Percentiles rank a stretch among this genome's conserved stretches.
Conservation (phyloP, 495 filamentous ascomycete species). For the Hyaloscypha hepaticicola region DNA sequence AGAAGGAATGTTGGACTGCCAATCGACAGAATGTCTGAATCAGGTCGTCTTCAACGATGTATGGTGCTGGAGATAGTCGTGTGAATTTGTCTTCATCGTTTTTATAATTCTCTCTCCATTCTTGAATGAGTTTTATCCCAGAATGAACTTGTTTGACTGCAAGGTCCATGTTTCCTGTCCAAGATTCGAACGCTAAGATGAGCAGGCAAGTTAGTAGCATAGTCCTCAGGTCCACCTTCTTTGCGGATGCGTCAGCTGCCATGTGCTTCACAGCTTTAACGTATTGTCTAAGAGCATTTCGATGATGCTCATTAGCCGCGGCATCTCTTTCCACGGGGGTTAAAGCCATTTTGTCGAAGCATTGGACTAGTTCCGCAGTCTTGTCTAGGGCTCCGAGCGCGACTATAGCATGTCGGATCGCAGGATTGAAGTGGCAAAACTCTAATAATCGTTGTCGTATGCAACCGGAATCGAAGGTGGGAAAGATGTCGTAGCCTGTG, state of each 20-base stretch:
- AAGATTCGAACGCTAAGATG: constrained; percentile 20
- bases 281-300: constrained; percentile 20
- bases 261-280: constrained; percentile 21
- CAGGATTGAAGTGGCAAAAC: constrained; percentile 56
- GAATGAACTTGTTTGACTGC: constrained; percentile 20
- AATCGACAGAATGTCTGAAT: constrained; percentile 19
- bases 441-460: constrained; percentile 56
- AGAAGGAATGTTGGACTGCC: constrained; percentile 21
- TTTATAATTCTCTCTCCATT: constrained; percentile 19
- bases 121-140: constrained; percentile 21
- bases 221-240: constrained; percentile 16
- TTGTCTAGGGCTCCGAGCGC: constrained; percentile 62
- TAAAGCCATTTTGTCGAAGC: constrained; percentile 19
- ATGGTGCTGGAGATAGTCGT: constrained; percentile 18
- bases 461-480: constrained; percentile 58
- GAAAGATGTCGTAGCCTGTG: constrained; percentile 55
- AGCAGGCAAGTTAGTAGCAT: constrained; percentile 20
- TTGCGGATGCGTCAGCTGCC: constrained; percentile 14
- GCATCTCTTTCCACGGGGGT: constrained; percentile 13
- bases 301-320: constrained; percentile 18
- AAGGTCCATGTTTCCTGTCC: constrained; percentile 20
- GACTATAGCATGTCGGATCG: constrained; percentile 61
- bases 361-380: constrained; percentile 32
- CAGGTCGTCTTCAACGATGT: constrained; percentile 18
- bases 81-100: constrained; percentile 15